Evolutionary conservation across 169 alveolate species (phyloP).

Genomic region (Perkinsus chesapeaki): DNA sequence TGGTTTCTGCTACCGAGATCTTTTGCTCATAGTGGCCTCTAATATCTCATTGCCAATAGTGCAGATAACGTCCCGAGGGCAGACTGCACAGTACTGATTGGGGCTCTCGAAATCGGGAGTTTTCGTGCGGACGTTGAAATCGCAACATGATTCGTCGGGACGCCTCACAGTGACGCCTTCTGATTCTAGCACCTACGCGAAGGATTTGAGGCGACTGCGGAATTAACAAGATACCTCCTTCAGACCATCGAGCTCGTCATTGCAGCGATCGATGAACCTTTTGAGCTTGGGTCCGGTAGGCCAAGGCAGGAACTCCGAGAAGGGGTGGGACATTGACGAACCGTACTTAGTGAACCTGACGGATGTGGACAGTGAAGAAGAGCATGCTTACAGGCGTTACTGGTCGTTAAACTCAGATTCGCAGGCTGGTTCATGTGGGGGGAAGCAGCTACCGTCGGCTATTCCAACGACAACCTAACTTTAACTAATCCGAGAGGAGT

Average conservation of each 20-base stretch:
- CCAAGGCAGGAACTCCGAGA: constrained; percentile 17
- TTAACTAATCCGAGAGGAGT: neutral
- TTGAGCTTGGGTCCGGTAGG: constrained; percentile 12
- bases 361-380: neutral
- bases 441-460: constrained; percentile 12
- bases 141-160: neutral
- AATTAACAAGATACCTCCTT: neutral
- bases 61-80: constrained; percentile 13
- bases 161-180: constrained; percentile 15
- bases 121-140: constrained; percentile 7
- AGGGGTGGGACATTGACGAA: constrained; percentile 9
- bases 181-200: neutral
- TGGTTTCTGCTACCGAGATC: neutral
- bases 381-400: neutral
- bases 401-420: constrained; percentile 14
- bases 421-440: constrained; percentile 17
- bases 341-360: constrained; percentile 11
- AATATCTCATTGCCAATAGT: constrained; percentile 13
- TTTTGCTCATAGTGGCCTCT: constrained; percentile 17
- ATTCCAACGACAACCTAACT: neutral
- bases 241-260: constrained; percentile 17
- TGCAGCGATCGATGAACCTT: constrained; percentile 5
- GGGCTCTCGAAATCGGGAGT: constrained; percentile 17
- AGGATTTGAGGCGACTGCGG: neutral
- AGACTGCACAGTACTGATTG: constrained; percentile 16